Evolutionary conservation across 441 rosid species (phyloP).

Genomic region (Populus hybrid): DNA sequence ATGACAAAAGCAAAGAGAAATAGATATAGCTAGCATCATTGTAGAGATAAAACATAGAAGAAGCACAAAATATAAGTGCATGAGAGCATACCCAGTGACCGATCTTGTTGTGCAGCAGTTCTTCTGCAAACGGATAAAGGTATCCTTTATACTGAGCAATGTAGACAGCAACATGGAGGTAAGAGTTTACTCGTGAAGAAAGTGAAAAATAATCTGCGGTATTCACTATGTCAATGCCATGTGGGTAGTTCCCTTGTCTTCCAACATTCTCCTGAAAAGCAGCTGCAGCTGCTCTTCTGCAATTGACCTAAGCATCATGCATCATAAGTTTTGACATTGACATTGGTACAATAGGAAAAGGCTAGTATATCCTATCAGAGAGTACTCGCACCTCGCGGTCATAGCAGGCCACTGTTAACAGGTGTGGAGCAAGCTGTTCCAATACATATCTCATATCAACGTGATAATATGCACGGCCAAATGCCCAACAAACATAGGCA

Average conservation of each 20-base stretch:
- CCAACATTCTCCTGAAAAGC: conserved; percentile 99
- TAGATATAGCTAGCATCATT: not conserved
- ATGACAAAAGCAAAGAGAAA: not conserved
- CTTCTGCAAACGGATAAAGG: conserved; percentile 83
- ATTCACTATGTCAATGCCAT: conserved; percentile 97
- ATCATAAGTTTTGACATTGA: conserved; percentile 11
- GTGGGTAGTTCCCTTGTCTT: conserved; percentile 94
- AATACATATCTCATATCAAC: conserved; percentile 73
- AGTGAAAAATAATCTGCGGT: conserved; percentile 95
- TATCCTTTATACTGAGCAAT: conserved; percentile 84
- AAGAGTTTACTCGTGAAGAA: conserved; percentile 81
- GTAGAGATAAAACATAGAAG: not conserved
- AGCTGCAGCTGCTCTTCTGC: conserved; percentile 98
- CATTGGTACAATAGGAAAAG: conserved; percentile 6
- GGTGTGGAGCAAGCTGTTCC: conserved; percentile 88
- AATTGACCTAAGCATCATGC: conserved; percentile 66
- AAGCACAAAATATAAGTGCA: not conserved
- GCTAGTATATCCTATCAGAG: conserved; percentile 9
- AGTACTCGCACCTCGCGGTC: conserved; percentile 79
- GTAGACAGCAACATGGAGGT: conserved; percentile 72
- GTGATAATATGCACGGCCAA: conserved; percentile 95
- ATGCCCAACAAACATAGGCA: conserved; percentile 99
- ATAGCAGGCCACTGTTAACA: conserved; percentile 84
- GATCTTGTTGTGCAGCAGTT: conserved; percentile 71
- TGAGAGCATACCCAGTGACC: conserved; percentile 86